Evolutionary conservation across 116 monocot genomes (phyloP), one percentile per base, ranked within the genome.

Genomic region (Trichopus zeylanicus): DNA sequence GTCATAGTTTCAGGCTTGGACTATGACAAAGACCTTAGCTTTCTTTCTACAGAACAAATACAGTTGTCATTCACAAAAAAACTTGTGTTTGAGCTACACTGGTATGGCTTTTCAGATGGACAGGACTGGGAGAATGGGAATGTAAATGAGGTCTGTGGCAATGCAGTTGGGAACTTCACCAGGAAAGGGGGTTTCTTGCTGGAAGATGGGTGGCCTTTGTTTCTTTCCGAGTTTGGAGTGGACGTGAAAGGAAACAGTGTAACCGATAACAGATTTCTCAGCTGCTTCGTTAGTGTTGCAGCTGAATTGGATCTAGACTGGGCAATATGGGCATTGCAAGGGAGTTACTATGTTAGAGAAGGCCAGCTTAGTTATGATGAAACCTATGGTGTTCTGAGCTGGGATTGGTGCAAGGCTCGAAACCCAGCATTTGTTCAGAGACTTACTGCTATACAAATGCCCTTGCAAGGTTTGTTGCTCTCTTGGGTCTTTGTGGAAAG

Each of bases 291-390:
- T 5, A 66, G 76, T 59, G 48, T 69, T 11, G 69, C 73, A 25
- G 81, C 81, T 30, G 81, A 81, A 51, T 29, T 61, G 60, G 82
- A 82, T 60, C 29, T 82, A 1, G 77, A 82, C 52, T 78, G 78
- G 82, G 74, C 77, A 22, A 24, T 77, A 23, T 77, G 78, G 78
- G 74, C 75, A 59, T 46, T 83, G 48, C 78, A 83, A 35, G 78
- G 78, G 19, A 83, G 75, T 38, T 83, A 78, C 51, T 83, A 74
- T 67, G 20, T 71, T 6, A 62, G 78, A 56, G 61, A 83, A 51
- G 78, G 78, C 1, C 59, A 47, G 47, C 20, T 71, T 18, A 52
- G 26, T 18, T 60, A 28, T 29, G 75, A 83, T 63, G 83, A 83
- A 57, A 57, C 75, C 3, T 78, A 78, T 56, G 83, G 83, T 21